Conservation (phyloP, 768 basidiomycete species). For the Harrya chromipes region DNA sequence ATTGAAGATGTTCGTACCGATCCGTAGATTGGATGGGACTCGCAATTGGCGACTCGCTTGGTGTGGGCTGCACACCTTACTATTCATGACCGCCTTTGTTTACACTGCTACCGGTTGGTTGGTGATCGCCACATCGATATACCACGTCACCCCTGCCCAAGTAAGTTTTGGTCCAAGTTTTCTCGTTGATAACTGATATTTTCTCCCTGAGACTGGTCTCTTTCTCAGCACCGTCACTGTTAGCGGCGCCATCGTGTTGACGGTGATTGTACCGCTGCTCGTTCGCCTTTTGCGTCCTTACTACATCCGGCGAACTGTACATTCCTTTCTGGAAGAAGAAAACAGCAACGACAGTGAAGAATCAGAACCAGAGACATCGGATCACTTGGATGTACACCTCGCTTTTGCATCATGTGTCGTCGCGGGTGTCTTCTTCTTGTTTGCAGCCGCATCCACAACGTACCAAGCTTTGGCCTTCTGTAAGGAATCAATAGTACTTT, state of each 20-base stretch:
- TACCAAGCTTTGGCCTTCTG: conserved; percentile 9
- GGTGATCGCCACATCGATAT: conserved; percentile 24
- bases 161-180: conserved; percentile 8
- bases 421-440: conserved; percentile 9
- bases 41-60: conserved; percentile 30
- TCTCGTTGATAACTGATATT: not conserved
- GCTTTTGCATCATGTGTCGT: conserved; percentile 20
- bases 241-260: conserved; percentile 18
- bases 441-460: conserved; percentile 13
- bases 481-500: not conserved
- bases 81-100: conserved; percentile 14
- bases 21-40: conserved; percentile 13
- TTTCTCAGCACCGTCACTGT: conserved; percentile 19
- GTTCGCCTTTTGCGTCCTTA: conserved; percentile 27
- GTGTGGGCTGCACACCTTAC: conserved; percentile 27
- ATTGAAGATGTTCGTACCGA: conserved; percentile 22
- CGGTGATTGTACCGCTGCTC: conserved; percentile 19
- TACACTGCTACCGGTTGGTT: conserved; percentile 19
- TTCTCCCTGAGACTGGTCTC: conserved; percentile 24
- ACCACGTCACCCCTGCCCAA: conserved; percentile 26
- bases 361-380: conserved; percentile 14
- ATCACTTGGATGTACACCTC: conserved; percentile 31
- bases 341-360: not conserved
- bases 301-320: conserved; percentile 11
- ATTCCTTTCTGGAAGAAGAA: not conserved